Percentiles rank a stretch among this genome's conserved stretches.
Conservation (phyloP, 2,329 filamentous ascomycete genomes). For the Diaporthe ampelina region DNA sequence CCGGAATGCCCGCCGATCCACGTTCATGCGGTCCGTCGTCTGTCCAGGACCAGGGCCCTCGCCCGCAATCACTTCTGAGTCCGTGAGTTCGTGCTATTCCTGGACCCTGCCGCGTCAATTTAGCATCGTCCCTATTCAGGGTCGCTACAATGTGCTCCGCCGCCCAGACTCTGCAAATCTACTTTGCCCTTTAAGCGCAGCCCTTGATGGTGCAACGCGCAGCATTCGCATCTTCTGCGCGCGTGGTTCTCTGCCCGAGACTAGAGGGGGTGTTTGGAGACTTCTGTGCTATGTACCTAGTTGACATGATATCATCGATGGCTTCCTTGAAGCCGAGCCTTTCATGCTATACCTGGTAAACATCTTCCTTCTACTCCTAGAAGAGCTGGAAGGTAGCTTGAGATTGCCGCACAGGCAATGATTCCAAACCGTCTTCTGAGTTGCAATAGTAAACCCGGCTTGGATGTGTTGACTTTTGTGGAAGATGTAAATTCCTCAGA, state of each 20-base stretch:
- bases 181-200: neutral
- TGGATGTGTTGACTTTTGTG: too few species aligned
- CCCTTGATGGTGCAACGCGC: neutral
- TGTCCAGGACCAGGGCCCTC: conserved; percentile 12
- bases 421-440: neutral
- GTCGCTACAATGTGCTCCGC: neutral
- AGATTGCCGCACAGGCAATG: neutral
- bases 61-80: neutral
- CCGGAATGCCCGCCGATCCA: conserved; percentile 19
- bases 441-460: too few species aligned
- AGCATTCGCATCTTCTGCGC: neutral
- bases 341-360: neutral
- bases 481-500: too few species aligned
- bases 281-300: neutral
- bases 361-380: neutral
- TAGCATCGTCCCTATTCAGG: neutral
- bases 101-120: neutral
- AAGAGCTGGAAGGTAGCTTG: neutral
- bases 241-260: neutral
- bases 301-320: neutral
- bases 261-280: neutral
- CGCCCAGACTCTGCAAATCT: neutral
- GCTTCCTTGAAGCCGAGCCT: neutral
- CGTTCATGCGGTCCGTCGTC: conserved; percentile 16
- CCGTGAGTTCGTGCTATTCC: neutral